Evolutionary conservation across 495 filamentous ascomycete genomes (phyloP), one percentile per base, ranked within the genome.

Genomic region (Penicillium diatomitis): DNA sequence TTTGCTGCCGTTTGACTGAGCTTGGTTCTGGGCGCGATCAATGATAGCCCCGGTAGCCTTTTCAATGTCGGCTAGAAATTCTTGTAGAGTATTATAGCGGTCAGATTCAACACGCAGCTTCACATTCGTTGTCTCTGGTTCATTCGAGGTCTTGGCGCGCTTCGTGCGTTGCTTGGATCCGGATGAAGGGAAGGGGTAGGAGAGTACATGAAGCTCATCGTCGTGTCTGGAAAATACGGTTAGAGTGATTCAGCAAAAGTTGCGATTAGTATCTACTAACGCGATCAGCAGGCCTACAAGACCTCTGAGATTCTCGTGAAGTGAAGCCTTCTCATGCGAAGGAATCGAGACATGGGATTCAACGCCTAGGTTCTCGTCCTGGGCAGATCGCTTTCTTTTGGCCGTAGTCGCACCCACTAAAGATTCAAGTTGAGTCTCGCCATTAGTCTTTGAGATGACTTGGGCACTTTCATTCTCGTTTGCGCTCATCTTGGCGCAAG

Each of bases 11-110:
- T 61, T 60, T 33, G 62, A 50, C 44, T 64, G 20, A 20, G 20
- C 20, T 20, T 20, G 65, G n/a, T 54, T 54, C 54, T 71, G 67
- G 38, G 69, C 66, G 44, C 68, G 65, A 40, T 75, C 71, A 41
- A 75, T 68, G 8, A 73, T 60, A 7, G 64, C 61, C 32, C 68
- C 50, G 11, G 68, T 71, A n/a, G 74, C 76, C 48, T 60, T 66
- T 38, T 77, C 71, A 37, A 79, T 68, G 55, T 79, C 76, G 47
- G 62, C 63, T 29, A 76, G 42, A 28, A 78, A 70, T 36, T 76
- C 74, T 32, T 75, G 70, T 28, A 75, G 54, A 4, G 69, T 70
- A 35, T 50, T 67, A 44, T 79, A 79, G 28, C 57, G 68, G 41
- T 60, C 64, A 37, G 64, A 56, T 34, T 63, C 62, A 36, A 77